Percentiles rank a stretch among this genome's conserved stretches.
Conservation (phyloP, 257 asterid species). For the Penstemon davidsonii region DNA sequence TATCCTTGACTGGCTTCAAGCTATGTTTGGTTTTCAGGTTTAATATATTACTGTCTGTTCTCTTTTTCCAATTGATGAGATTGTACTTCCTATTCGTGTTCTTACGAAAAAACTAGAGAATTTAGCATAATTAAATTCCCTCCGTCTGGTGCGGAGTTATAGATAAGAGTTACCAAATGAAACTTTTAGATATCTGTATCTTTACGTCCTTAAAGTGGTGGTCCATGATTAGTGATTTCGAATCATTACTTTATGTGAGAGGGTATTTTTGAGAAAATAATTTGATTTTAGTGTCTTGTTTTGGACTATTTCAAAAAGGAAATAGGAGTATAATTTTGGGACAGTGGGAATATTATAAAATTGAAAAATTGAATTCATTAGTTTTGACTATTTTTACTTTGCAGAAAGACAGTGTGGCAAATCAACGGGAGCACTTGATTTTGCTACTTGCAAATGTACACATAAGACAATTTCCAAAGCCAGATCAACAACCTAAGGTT, state of each 20-base stretch:
- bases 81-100: conserved; percentile 15
- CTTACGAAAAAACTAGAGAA: conserved; percentile 15
- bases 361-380: conserved; percentile 9
- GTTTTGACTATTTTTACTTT: conserved; percentile 31
- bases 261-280: too few species aligned
- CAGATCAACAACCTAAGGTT: conserved; percentile 98
- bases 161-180: too few species aligned
- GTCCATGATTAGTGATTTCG: too few species aligned
- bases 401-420: conserved; percentile 95
- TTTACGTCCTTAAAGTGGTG: too few species aligned
- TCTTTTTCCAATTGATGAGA: conserved; percentile 7
- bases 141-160: too few species aligned
- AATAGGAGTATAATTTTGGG: too few species aligned
- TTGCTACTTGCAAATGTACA: conserved; percentile 97
- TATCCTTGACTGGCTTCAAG: conserved; percentile 99
- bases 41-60: conserved; percentile 5
- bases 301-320: too few species aligned
- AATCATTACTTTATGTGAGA: too few species aligned
- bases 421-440: conserved; percentile 97
- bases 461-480: conserved; percentile 94
- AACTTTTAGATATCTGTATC: too few species aligned
- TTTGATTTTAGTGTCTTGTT: too few species aligned
- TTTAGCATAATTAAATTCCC: not conserved
- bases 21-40: conserved; percentile 99
- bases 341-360: not conserved